Evolutionary conservation across 2,329 filamentous ascomycete species (phyloP).

Genomic region (Hypocreales sp.): DNA sequence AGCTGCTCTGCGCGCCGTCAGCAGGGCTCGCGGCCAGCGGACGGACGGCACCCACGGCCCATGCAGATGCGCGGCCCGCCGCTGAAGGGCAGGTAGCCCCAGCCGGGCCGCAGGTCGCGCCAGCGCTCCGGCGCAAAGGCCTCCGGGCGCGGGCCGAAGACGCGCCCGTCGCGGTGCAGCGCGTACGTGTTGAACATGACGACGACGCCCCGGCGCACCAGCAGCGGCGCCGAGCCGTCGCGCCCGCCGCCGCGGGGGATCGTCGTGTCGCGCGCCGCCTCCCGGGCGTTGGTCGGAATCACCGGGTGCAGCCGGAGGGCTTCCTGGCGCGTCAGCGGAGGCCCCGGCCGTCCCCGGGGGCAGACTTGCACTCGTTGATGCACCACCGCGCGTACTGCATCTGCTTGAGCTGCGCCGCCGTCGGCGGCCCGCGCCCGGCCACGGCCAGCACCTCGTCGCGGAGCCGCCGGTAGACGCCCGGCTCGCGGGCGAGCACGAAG

Average conservation of each 20-base stretch:
- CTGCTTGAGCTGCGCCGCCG: constrained; percentile 31
- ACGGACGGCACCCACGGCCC: too few relatives aligned
- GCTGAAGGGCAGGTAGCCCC: constrained; percentile 29
- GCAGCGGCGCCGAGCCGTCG: constrained; percentile 29
- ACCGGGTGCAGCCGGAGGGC: constrained; percentile 34
- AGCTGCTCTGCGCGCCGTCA: constrained; percentile 15
- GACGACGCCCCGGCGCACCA: constrained; percentile 28
- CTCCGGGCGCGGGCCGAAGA: constrained; percentile 20
- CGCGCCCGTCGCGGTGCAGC: constrained; percentile 20
- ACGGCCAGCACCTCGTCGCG: constrained; percentile 22
- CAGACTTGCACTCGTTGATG: constrained; percentile 36
- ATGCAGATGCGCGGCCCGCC: constrained; percentile 29
- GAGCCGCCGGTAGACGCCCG: constrained; percentile 27
- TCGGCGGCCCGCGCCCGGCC: constrained; percentile 19
- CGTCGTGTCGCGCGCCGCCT: constrained; percentile 23
- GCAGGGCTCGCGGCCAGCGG: too few relatives aligned
- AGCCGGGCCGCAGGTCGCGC: constrained; percentile 20
- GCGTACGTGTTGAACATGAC: constrained; percentile 27
- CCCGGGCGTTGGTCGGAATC: constrained; percentile 30
- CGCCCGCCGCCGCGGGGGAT: constrained; percentile 36
- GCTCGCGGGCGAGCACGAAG: constrained; percentile 23
- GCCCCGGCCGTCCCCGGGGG: too few relatives aligned
- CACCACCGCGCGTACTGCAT: constrained; percentile 40
- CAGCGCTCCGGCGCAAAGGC: constrained; percentile 26
- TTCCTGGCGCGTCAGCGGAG: constrained; percentile 3